Conservation (phyloP, 1,139 yeast genomes). For the Yamadazyma dendronema region DNA sequence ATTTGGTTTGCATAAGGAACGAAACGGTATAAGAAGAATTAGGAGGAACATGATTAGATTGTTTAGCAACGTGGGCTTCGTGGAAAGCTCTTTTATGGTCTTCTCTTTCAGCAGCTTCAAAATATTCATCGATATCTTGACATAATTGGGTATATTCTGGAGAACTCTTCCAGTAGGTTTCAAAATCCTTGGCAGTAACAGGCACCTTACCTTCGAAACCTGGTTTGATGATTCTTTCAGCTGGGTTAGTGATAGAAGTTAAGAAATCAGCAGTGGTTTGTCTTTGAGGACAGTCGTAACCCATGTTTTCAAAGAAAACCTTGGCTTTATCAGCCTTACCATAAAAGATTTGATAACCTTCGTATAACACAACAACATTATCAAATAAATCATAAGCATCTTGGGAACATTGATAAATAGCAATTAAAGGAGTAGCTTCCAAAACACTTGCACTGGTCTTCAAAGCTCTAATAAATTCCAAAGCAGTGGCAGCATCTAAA, state of each 20-base stretch:
- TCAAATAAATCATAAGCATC: conserved; percentile 70
- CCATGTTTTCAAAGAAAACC: conserved; percentile 45
- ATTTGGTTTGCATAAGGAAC: conserved; percentile 61
- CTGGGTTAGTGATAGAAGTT: conserved; percentile 75
- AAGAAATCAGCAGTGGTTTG: conserved; percentile 83
- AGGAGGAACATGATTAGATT: conserved; percentile 52
- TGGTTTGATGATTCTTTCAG: conserved; percentile 53
- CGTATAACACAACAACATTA: conserved; percentile 69
- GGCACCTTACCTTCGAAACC: conserved; percentile 55
- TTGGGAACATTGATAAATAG: conserved; percentile 82
- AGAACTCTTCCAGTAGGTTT: conserved; percentile 62
- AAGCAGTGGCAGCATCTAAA: conserved; percentile 58
- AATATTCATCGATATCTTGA: conserved; percentile 32
- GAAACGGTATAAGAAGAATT: conserved; percentile 66
- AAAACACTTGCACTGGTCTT: conserved; percentile 60
- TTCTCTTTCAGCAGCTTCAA: conserved; percentile 17
- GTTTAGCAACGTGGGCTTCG: conserved; percentile 56
- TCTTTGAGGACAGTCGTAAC: conserved; percentile 63
- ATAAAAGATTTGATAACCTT: conserved; percentile 74
- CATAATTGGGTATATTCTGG: conserved; percentile 40
- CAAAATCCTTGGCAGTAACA: conserved; percentile 66
- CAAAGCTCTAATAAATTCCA: conserved; percentile 70
- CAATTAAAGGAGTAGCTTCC: conserved; percentile 64
- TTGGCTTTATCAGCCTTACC: conserved; percentile 57
- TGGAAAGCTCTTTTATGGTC: conserved; percentile 25